phyloP scores from a whole-genome alignment of 495 filamentous ascomycete genomes.

The Xylaria nigripes region DNA sequence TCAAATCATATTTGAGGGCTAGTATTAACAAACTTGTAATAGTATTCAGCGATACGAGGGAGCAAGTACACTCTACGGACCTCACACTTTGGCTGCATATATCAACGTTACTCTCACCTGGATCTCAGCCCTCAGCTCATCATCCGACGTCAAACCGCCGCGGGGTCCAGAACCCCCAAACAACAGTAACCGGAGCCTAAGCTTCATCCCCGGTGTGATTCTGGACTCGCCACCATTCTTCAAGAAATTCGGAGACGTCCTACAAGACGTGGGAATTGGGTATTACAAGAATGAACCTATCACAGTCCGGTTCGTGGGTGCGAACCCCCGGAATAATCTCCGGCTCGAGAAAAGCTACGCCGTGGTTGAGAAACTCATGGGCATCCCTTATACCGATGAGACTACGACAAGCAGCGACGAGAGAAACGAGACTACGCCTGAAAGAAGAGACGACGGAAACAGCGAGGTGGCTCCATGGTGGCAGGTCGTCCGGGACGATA shows the following conservation, averaged over 20 bases:
- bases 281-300: conserved; percentile 54
- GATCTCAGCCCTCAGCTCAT: conserved; percentile 57
- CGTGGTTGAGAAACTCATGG: conserved; percentile 57
- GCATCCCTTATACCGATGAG: background rate
- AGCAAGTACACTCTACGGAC: conserved; percentile 88
- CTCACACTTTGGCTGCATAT: conserved; percentile 84
- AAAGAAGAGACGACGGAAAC: conserved; percentile 25
- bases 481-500: conserved; percentile 60
- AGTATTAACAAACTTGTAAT: conserved; percentile 10
- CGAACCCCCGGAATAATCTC: conserved; percentile 85
- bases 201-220: conserved; percentile 74
- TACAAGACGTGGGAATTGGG: conserved; percentile 43
- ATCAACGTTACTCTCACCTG: conserved; percentile 73
- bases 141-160: conserved; percentile 38
- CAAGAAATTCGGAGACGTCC: conserved; percentile 68
- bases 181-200: conserved; percentile 69
- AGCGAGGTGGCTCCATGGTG: conserved; percentile 52
- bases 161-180: conserved; percentile 66
- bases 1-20: background rate
- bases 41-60: conserved; percentile 88
- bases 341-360: conserved; percentile 71
- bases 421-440: conserved; percentile 15
- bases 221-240: conserved; percentile 64
- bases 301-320: conserved; percentile 67
- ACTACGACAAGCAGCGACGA: conserved; percentile 21